Evolutionary conservation across 768 basidiomycete species (phyloP).

Genomic region (Hebeloma cylindrosporum): DNA sequence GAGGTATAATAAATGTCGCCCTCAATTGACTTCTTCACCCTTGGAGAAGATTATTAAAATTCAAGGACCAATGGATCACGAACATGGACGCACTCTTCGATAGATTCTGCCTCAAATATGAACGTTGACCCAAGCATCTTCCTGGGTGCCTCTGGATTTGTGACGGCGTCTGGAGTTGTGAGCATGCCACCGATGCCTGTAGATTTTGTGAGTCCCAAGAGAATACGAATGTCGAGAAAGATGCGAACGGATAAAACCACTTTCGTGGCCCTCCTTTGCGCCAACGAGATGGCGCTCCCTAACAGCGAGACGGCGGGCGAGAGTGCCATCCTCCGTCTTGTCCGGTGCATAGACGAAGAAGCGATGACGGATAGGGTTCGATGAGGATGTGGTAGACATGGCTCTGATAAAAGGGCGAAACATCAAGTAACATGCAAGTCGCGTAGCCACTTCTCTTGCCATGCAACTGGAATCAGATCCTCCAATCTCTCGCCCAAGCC

Average conservation of each 20-base stretch:
- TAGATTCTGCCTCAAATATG: constrained; percentile 51
- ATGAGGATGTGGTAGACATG: constrained; percentile 25
- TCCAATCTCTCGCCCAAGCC: background rate
- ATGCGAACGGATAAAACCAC: constrained; percentile 52
- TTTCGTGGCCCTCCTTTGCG: constrained; percentile 40
- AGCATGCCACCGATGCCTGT: constrained; percentile 60
- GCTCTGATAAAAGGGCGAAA: constrained; percentile 16
- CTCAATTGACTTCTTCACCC: constrained; percentile 40
- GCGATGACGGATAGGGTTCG: constrained; percentile 22
- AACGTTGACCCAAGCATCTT: constrained; percentile 64
- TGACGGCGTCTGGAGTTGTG: constrained; percentile 57
- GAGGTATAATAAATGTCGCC: constrained; percentile 42
- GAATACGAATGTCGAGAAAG: background rate
- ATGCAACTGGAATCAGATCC: constrained; percentile 20
- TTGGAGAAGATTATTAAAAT: constrained; percentile 13
- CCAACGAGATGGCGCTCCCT: constrained; percentile 50
- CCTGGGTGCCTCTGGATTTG: constrained; percentile 42
- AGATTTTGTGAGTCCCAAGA: background rate
- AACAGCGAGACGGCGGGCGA: constrained; percentile 56
- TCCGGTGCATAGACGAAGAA: constrained; percentile 67
- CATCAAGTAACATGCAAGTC: no score
- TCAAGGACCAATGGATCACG: constrained; percentile 18
- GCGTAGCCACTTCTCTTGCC: no score
- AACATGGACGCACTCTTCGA: constrained; percentile 45
- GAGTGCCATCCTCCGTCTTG: constrained; percentile 55